These are phyloP conservation scores for Talaromyces wortmannii DNA, from an alignment of 495 filamentous ascomycete species.

Conservation along the genomic window DNA sequence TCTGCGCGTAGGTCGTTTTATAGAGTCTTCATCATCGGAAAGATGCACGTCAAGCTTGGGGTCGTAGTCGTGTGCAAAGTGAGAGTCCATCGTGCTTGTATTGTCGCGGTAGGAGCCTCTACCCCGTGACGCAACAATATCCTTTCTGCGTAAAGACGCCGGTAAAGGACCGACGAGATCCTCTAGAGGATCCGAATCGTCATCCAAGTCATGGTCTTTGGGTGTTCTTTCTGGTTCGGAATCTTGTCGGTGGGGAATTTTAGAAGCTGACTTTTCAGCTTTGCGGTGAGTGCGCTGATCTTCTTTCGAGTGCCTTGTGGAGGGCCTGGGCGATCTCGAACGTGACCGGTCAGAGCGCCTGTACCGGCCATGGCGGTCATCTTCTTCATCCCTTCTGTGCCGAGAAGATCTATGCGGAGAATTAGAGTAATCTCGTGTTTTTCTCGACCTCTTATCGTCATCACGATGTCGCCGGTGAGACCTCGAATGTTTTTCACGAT, in stretches of 20 bases:
- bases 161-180: constrained; percentile 75
- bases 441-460: neutral
- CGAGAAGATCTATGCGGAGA: neutral
- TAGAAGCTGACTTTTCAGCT: neutral
- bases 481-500: neutral
- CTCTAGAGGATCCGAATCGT: constrained; percentile 72
- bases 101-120: constrained; percentile 55
- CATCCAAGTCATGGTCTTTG: constrained; percentile 1
- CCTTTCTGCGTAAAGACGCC: constrained; percentile 33
- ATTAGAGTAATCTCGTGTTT: neutral
- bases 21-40: constrained; percentile 32
- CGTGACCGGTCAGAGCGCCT: constrained; percentile 17
- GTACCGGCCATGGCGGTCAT: constrained; percentile 5
- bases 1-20: constrained; percentile 24
- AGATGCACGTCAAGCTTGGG: constrained; percentile 62
- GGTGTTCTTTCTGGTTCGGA: neutral
- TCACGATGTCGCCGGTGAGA: constrained; percentile 2
- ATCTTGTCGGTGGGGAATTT: neutral
- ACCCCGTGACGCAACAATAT: constrained; percentile 55
- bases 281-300: neutral
- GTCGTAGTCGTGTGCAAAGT: constrained; percentile 74
- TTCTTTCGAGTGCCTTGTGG: constrained; percentile 1
- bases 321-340: constrained; percentile 29
- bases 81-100: constrained; percentile 67
- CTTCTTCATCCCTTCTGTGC: constrained; percentile 14